These are phyloP conservation scores for Coniophora puteana DNA, from an alignment of 1,284 basidiomycete species.

Conservation along the genomic window DNA sequence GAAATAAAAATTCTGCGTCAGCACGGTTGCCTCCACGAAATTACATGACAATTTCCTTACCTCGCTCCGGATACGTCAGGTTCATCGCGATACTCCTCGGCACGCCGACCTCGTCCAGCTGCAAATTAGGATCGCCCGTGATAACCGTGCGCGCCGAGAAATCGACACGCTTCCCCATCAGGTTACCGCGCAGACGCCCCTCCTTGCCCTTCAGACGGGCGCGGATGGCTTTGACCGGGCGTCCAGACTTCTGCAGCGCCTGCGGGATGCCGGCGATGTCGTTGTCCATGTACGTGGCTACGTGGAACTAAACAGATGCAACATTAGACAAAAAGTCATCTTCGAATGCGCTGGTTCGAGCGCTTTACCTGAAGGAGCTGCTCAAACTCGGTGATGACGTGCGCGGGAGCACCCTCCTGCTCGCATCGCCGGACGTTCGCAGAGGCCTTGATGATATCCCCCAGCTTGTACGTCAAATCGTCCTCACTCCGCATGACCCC, in stretches of 20 bases:
- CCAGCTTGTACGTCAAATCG: slow-evolving; percentile 97
- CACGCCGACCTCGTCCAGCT: slow-evolving; percentile 97
- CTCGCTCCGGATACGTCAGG: slow-evolving; percentile 95
- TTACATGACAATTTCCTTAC: slow-evolving; percentile 40
- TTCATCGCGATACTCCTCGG: slow-evolving; percentile 98
- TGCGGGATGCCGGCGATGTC: slow-evolving; percentile 98
- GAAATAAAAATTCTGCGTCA: slow-evolving; percentile 7
- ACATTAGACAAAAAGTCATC: slow-evolving; percentile 3
- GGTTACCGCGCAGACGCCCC: slow-evolving; percentile 94
- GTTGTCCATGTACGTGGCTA: slow-evolving; percentile 99
- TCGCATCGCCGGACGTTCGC: slow-evolving; percentile 91
- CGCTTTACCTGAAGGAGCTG: slow-evolving; percentile 81
- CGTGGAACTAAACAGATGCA: slow-evolving; percentile 71
- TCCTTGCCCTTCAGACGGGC: slow-evolving; percentile 99
- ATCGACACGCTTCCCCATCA: slow-evolving; percentile 99
- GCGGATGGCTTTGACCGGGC: slow-evolving; percentile 98
- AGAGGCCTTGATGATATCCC: slow-evolving; percentile 96
- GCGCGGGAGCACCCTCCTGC: slow-evolving; percentile 94
- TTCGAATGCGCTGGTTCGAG: neutral
- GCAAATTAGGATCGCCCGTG: slow-evolving; percentile 96
- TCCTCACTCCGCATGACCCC: slow-evolving; percentile 97
- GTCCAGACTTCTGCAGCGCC: slow-evolving; percentile 95
- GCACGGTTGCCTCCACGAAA: slow-evolving; percentile 2
- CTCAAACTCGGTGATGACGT: slow-evolving; percentile 96
- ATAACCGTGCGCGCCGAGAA: slow-evolving; percentile 99